Evolutionary conservation across 179 eudicot genomes (phyloP).

Genomic region (Beta lomatogona): DNA sequence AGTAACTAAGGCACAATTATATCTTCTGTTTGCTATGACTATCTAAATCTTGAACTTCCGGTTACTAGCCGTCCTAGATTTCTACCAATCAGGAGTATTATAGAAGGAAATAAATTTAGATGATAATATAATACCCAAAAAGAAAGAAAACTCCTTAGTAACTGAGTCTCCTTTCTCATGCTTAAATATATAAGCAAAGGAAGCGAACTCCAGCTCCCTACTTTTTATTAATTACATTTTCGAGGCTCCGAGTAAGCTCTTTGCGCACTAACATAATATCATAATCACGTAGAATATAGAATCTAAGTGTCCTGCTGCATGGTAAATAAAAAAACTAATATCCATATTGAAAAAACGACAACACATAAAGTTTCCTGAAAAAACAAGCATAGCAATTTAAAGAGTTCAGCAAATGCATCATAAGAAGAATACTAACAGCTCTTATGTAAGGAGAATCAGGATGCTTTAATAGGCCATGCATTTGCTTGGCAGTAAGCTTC

Average conservation of each 20-base stretch:
- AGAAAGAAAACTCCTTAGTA: not conserved
- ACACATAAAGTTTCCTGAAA: not conserved
- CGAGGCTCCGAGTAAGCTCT: not conserved
- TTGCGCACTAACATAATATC: not conserved
- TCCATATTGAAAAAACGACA: not conserved
- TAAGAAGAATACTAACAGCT: conserved; percentile 57
- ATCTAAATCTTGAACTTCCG: not conserved
- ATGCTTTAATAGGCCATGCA: conserved; percentile 91
- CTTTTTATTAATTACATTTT: not conserved
- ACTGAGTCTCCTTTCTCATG: not conserved
- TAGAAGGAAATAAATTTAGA: not conserved
- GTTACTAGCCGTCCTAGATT: not conserved
- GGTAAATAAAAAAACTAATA: not conserved
- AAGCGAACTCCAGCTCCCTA: too few relatives aligned
- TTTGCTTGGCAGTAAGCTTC: conserved; percentile 96
- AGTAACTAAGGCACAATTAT: not conserved
- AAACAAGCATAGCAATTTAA: not conserved
- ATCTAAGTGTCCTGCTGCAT: not conserved
- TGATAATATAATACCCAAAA: not conserved
- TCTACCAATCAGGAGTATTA: not conserved
- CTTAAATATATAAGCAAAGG: not conserved
- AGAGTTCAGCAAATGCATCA: not conserved
- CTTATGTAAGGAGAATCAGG: conserved; percentile 94
- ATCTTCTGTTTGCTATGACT: not conserved
- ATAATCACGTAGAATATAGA: not conserved